These are phyloP conservation scores for Linanthus parryae DNA, from an alignment of 148 eudicot species.

Conservation along the genomic window DNA sequence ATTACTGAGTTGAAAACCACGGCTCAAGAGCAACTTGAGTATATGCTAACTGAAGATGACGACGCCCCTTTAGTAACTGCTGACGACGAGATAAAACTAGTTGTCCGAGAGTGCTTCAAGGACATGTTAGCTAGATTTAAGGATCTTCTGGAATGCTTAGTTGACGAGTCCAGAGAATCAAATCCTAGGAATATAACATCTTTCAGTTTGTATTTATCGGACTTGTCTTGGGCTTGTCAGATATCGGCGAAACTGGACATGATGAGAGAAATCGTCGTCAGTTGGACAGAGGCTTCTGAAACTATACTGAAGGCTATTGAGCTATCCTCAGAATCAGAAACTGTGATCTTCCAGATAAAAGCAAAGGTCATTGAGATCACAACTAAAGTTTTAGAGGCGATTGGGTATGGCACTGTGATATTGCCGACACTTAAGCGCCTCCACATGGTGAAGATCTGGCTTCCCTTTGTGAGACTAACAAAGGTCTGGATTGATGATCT, in stretches of 20 bases:
- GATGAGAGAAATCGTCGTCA: constrained; percentile 46
- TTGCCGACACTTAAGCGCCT: constrained; percentile 59
- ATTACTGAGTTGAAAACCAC: constrained; percentile 55
- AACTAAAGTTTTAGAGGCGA: constrained; percentile 64
- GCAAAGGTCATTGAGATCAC: constrained; percentile 65
- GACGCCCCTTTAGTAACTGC: constrained; percentile 66
- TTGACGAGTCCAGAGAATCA: constrained; percentile 22
- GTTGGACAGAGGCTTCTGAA: constrained; percentile 59
- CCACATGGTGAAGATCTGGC: constrained; percentile 72
- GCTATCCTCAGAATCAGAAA: constrained; percentile 13
- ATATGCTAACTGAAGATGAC: constrained; percentile 90
- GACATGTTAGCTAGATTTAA: constrained; percentile 39
- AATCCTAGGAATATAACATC: constrained; percentile 18
- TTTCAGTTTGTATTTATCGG: constrained; percentile 38
- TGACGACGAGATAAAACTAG: constrained; percentile 46
- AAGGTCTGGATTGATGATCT: constrained; percentile 45
- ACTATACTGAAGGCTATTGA: constrained; percentile 23
- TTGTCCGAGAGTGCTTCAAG: constrained; percentile 40
- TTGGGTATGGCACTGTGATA: constrained; percentile 66
- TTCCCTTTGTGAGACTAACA: constrained; percentile 52
- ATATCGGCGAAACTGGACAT: constrained; percentile 58
- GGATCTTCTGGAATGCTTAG: constrained; percentile 35
- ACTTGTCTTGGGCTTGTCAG: constrained; percentile 79
- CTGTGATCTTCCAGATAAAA: constrained; percentile 32
- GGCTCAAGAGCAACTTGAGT: constrained; percentile 85